Evolutionary conservation across 441 rosid species (phyloP).

Genomic region (Isatis lusitanica): DNA sequence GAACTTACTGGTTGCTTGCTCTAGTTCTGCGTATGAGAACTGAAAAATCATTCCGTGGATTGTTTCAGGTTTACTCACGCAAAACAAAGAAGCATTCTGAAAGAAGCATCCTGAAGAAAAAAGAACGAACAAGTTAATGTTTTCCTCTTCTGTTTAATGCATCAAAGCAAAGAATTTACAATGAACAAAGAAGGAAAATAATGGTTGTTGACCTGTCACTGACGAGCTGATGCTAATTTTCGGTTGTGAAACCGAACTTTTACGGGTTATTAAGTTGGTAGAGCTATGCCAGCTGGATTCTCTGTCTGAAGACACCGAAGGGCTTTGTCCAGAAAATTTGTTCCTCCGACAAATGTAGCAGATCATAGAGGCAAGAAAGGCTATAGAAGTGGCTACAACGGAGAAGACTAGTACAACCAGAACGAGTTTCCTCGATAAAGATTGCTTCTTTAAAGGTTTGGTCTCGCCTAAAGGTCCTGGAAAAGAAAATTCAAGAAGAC

Average conservation of each 20-base stretch:
- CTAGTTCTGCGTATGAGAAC: slow-evolving; percentile 73
- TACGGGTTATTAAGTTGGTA: slow-evolving; percentile 64
- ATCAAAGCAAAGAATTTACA: not conserved
- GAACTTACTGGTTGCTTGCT: slow-evolving; percentile 73
- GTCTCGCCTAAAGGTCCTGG: slow-evolving; percentile 48
- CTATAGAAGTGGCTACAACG: slow-evolving; percentile 61
- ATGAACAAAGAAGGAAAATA: not conserved
- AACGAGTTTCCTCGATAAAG: slow-evolving; percentile 50
- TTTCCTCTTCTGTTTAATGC: not conserved
- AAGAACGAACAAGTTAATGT: not conserved
- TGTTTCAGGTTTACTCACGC: slow-evolving; percentile 52
- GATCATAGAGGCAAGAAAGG: slow-evolving; percentile 59
- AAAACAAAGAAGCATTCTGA: slow-evolving; percentile 50
- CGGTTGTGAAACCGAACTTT: slow-evolving; percentile 48
- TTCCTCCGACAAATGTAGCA: slow-evolving; percentile 60
- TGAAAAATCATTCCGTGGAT: slow-evolving; percentile 59
- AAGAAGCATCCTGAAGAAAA: slow-evolving; percentile 64
- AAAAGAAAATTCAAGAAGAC: slow-evolving; percentile 4
- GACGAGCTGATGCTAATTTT: slow-evolving; percentile 46
- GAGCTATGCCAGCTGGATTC: slow-evolving; percentile 80
- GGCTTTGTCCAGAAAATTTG: slow-evolving; percentile 41
- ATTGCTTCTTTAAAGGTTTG: slow-evolving; percentile 46
- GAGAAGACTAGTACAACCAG: slow-evolving; percentile 59
- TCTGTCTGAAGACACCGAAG: slow-evolving; percentile 61
- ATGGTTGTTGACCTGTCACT: slow-evolving; percentile 23